Base-by-base conservation (phyloP, 2,329 filamentous ascomycete species). In the Neonectria neomacrospora region DNA sequence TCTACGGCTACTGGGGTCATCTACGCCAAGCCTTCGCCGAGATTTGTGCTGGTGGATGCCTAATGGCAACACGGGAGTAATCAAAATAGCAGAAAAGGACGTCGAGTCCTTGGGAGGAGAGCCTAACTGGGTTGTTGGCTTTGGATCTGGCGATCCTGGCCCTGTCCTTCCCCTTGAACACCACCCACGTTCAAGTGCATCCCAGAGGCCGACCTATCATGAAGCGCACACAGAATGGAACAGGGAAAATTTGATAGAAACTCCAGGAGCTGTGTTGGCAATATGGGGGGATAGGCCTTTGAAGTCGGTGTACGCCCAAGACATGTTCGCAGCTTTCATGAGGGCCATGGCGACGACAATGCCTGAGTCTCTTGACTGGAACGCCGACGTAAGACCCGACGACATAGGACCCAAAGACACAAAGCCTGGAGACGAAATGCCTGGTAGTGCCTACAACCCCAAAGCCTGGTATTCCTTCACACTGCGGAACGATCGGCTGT, bases 301-400 rank as follows among this genome's bases (percentile, higher is more conserved):
- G 11, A 52, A 64, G 50, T 50, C 44, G 11, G 14, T 71, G 5
- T 72, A 66, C 37, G 68, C 74, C 5, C 69, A 73, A 26, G 61
- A 76, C 34, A 64, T 77, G 32, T 73, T 76, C 20, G 69, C 71
- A 2, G 48, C 69, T 1, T 77, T 77, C 61, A 72, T 77, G 69
- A 71, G 70, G 50, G 63, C 71, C 5, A 45, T 62, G 14, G 69
- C 70, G 20, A 67, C 65, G 30, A 54, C 48, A 28, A 37, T 70
- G 11, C 9, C 28, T 5, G 12, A 37, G 0, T 61, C 63, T 1
- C 52, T 69, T 10, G 18, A 56, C 7, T 32, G 26, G 11, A 26
- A 48, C 8, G 18, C 58, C 11, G 47, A 54, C 16, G 26, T 51
- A 34, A 48, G 23, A 30, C 51, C n/a, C 18, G 20, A 45, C 14